Base-by-base conservation (phyloP, 495 filamentous ascomycete species). In the Penicillium taxi region DNA sequence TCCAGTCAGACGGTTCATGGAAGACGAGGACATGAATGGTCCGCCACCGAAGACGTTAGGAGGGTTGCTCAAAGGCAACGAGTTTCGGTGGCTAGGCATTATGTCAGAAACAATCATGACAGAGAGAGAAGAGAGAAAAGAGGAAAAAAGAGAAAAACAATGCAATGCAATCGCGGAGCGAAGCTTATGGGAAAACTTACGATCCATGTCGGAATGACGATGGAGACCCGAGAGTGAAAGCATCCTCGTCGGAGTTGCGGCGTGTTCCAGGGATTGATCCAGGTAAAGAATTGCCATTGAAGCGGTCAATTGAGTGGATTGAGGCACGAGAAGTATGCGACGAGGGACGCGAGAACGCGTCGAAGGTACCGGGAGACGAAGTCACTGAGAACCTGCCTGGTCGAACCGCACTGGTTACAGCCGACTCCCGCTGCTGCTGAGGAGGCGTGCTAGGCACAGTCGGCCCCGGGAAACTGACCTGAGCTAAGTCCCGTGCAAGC, bases 211-310 rank as follows among this genome's bases (percentile, higher is more conserved):
- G 62, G 28, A 60, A 61, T 14, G 56, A 47, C 8, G 16, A 17
- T 26, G 2, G 35, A 15, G 56, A 49, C 17, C 66, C 60, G 24
- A 58, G 39, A 17, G 53, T 39, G 25, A 64, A 65, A 5, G 64
- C 66, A 9, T 71, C 65, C 42, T 68, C 66, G 36, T 71, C 67
- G 2, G 67, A 71, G 41, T 71, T 71, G 12, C 91, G 83, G 44
- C 89, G 73, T 44, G 89, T 89, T 20, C 80, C 78, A 15, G 90
- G 90, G 22, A 94, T 78, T 25, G 90, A 96, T 20, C 80, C 78
- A 15, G 90, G 90, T 21, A 94, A 78, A 26, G 90, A 96, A 51
- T 84, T 83, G 11, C 86, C 90, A 2, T 55, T 56, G 26, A 69
- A 66, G 2, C 61, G 84, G 73, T 67, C 50, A 7, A 51, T 26